A percentile compares a stretch with the other conserved stretches of the same genome.
These are phyloP conservation scores for Cryptococcus sp. DNA, from an alignment of 1,284 basidiomycete species.

Conservation along the genomic window DNA sequence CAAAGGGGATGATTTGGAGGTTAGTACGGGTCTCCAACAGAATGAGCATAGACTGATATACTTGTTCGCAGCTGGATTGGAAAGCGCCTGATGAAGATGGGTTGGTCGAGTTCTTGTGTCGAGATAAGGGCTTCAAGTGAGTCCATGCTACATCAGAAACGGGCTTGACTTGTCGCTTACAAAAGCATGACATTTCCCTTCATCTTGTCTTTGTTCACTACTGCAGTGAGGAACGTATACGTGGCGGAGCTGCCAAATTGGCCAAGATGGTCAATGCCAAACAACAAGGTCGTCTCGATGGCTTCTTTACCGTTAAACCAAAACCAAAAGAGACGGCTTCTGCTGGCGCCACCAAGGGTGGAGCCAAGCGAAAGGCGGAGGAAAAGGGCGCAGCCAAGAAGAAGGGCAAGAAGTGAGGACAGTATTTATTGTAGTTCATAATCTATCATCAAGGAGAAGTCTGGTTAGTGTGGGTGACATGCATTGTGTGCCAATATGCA, in stretches of 20 bases:
- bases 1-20: conserved; percentile 83
- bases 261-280: conserved; percentile 83
- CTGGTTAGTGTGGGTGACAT: too few relatives aligned
- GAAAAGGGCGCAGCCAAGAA: conserved; percentile 28
- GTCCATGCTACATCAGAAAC: conserved; percentile 29
- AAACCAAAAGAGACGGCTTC: conserved; percentile 50
- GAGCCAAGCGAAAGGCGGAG: conserved; percentile 38
- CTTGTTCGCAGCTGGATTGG: conserved; percentile 76
- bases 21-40: conserved; percentile 48
- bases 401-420: conserved; percentile 27
- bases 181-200: conserved; percentile 2
- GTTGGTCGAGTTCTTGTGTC: conserved; percentile 89
- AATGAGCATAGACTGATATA: neutral
- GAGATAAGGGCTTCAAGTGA: conserved; percentile 95
- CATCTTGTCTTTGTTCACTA: neutral
- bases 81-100: conserved; percentile 90
- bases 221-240: conserved; percentile 87
- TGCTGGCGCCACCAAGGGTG: conserved; percentile 36
- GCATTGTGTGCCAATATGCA: too few relatives aligned
- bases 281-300: conserved; percentile 94
- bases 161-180: neutral
- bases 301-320: conserved; percentile 81
- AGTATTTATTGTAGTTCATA: neutral
- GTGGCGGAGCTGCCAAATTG: conserved; percentile 92
- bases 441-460: too few relatives aligned